These are phyloP conservation scores for Euclidium syriacum DNA, from an alignment of 345 rosid species.

Conservation along the genomic window DNA sequence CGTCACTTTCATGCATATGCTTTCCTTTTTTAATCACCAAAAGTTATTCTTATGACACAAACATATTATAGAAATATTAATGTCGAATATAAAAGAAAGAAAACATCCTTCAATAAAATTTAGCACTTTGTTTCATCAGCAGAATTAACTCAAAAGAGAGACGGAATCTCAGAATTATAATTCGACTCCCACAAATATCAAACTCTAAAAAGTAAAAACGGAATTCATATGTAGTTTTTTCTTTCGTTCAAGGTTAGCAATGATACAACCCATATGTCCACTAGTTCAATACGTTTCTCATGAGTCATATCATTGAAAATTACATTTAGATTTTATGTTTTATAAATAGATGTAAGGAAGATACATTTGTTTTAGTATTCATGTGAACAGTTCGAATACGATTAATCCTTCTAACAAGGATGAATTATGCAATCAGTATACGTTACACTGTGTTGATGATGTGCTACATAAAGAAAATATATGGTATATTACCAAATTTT, in stretches of 20 bases:
- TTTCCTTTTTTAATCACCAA: slow-evolving; percentile 10
- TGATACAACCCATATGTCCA: neutral
- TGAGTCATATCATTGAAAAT: neutral
- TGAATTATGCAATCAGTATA: neutral
- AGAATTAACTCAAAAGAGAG: slow-evolving; percentile 5
- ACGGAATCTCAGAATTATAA: neutral
- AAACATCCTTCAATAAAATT: neutral
- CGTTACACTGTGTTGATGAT: neutral
- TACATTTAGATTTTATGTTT: neutral
- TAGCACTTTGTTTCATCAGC: slow-evolving; percentile 18
- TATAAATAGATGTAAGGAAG: no score
- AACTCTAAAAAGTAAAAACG: neutral
- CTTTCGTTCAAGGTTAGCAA: neutral
- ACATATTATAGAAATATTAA: neutral
- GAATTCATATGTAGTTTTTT: neutral
- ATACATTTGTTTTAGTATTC: no score
- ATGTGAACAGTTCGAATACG: neutral
- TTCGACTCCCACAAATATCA: slow-evolving; percentile 7
- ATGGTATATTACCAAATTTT: no score
- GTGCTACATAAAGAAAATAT: no score
- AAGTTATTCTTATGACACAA: slow-evolving; percentile 21
- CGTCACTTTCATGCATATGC: slow-evolving; percentile 29
- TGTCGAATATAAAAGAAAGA: neutral
- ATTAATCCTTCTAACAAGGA: neutral
- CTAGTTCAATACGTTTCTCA: neutral